phyloP scores from a whole-genome alignment of 208 protist species.

The Leishmania braziliensis region DNA sequence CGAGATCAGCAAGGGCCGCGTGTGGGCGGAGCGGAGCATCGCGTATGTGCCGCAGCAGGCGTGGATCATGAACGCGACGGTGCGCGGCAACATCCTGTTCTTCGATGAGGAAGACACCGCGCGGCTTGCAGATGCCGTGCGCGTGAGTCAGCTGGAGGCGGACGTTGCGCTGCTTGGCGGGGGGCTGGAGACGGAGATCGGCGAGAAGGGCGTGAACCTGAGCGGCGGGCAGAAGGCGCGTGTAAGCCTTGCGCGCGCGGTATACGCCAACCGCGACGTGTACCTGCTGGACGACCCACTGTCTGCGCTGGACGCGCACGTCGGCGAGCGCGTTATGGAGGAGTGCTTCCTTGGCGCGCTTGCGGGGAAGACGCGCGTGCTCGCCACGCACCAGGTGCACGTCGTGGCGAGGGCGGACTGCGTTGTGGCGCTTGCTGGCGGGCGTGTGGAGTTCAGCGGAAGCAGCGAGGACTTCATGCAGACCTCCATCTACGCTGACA shows the following conservation, averaged over 20 bases:
- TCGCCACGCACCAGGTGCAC: conserved; percentile 96
- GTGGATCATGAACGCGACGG: conserved; percentile 93
- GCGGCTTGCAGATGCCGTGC: conserved; percentile 39
- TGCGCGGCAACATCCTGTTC: conserved; percentile 94
- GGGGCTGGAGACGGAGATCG: conserved; percentile 91
- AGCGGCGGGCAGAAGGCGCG: conserved; percentile 91
- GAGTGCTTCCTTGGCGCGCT: conserved; percentile 10
- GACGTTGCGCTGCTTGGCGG: conserved; percentile 83
- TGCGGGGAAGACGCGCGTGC: conserved; percentile 78
- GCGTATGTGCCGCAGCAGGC: conserved; percentile 92
- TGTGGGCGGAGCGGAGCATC: conserved; percentile 45
- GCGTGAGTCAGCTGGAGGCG: conserved; percentile 67
- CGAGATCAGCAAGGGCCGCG: conserved; percentile 38
- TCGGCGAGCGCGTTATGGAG: conserved; percentile 54
- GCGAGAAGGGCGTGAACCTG: conserved; percentile 89
- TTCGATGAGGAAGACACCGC: conserved; percentile 59
- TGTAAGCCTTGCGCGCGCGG: conserved; percentile 82
- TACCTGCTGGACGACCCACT: conserved; percentile 94
- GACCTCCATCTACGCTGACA: conserved; percentile 15
- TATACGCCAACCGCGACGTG: conserved; percentile 86
- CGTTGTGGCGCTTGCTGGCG: conserved; percentile 72
- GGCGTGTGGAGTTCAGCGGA: neutral
- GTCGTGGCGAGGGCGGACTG: conserved; percentile 75
- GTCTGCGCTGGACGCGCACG: conserved; percentile 91
- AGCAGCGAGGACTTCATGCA: too few species aligned